A percentile compares a stretch with the other conserved stretches of the same genome.
Evolutionary conservation across 352 stramenopile species (phyloP).

Genomic region (Phytophthora hibernalis): DNA sequence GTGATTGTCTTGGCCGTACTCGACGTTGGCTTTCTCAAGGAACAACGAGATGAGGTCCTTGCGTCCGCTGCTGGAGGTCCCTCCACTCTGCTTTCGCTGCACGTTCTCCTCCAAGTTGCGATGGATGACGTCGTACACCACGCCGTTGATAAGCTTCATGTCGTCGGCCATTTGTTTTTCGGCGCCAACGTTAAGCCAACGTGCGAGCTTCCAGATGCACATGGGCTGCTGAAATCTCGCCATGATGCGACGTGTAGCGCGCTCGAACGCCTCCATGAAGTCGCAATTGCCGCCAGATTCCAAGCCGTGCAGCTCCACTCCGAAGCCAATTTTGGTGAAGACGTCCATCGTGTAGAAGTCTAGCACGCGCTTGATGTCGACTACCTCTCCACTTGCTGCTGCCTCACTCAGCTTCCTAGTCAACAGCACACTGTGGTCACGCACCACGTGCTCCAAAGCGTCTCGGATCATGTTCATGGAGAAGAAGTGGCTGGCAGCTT

Average conservation of each 20-base stretch:
- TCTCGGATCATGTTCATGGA: conserved; percentile 64
- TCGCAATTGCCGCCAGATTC: conserved; percentile 36
- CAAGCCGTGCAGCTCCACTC: conserved; percentile 57
- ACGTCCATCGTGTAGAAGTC: conserved; percentile 73
- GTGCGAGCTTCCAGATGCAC: conserved; percentile 46
- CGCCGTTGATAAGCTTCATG: conserved; percentile 35
- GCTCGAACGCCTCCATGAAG: conserved; percentile 52
- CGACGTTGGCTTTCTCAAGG: conserved; percentile 26
- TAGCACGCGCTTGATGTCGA: conserved; percentile 65
- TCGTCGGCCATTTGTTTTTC: conserved; percentile 35
- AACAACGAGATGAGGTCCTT: conserved; percentile 61
- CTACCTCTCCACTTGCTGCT: conserved; percentile 9
- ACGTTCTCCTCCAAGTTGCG: conserved; percentile 24
- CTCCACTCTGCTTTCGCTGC: conserved; percentile 15
- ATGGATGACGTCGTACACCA: conserved; percentile 34
- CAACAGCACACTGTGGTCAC: conserved; percentile 46
- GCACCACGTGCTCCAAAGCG: conserved; percentile 56
- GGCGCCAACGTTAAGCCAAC: conserved; percentile 37
- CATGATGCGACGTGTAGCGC: conserved; percentile 43
- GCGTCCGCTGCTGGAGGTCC: conserved; percentile 4
- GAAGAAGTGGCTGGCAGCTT: conserved; percentile 91
- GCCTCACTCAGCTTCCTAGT: conserved; percentile 29
- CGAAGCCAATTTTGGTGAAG: conserved; percentile 79
- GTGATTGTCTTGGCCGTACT: conserved; percentile 22
- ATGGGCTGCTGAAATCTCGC: conserved; percentile 42